Conservation (phyloP, 192 early-diverging fungal species). For the Neocallimastix lanati region DNA sequence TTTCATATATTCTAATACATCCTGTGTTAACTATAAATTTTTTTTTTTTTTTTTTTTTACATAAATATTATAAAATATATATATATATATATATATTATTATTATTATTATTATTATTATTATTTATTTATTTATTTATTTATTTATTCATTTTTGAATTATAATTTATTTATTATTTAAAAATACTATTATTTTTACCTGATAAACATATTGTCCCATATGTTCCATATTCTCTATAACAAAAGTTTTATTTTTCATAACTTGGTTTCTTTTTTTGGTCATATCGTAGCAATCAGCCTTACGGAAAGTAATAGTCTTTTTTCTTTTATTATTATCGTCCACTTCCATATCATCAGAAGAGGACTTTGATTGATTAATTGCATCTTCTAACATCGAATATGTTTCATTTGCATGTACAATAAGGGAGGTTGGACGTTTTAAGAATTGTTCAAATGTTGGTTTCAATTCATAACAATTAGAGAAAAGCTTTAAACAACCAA, state of each 20-base stretch:
- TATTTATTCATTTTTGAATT: too few species aligned
- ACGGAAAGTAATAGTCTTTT: slow-evolving; percentile 1
- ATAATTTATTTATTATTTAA: too few species aligned
- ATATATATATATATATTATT: not conserved
- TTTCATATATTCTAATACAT: slow-evolving; percentile 36
- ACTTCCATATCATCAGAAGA: slow-evolving; percentile 7
- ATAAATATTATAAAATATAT: not conserved
- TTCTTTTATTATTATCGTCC: slow-evolving; percentile 7
- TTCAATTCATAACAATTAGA: slow-evolving; percentile 65
- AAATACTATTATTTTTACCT: slow-evolving; percentile 11
- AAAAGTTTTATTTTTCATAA: slow-evolving; percentile 13
- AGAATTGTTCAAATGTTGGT: slow-evolving; percentile 38
- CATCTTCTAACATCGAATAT: slow-evolving; percentile 1
- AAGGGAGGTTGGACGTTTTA: slow-evolving; percentile 40
- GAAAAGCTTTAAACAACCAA: slow-evolving; percentile 59
- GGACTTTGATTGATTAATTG: not conserved
- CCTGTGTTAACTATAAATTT: slow-evolving; percentile 21
- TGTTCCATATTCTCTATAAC: slow-evolving; percentile 28
- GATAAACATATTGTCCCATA: slow-evolving; percentile 40
- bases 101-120: not conserved
- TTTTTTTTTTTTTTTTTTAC: too few species aligned
- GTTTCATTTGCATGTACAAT: slow-evolving; percentile 32
- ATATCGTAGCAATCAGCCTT: not conserved
- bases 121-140: too few species aligned
- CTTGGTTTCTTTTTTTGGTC: slow-evolving; percentile 10